A percentile compares a stretch with the other conserved stretches of the same genome.
Conservation (phyloP, 768 basidiomycete genomes). For the Austroboletus eburneus region DNA sequence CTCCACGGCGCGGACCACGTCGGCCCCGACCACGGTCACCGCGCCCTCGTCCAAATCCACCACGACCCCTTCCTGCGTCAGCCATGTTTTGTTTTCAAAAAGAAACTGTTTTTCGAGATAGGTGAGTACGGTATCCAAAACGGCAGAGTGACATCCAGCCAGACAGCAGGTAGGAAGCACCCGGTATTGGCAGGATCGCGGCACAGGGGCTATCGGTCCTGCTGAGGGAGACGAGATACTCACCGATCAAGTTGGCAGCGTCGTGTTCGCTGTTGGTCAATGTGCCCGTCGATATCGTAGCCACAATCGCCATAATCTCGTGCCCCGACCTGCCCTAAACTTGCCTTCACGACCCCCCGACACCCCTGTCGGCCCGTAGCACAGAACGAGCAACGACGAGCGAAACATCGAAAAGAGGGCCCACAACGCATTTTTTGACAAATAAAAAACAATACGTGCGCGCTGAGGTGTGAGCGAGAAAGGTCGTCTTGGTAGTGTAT, state of each 20-base stretch:
- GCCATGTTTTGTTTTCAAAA: constrained; percentile 51
- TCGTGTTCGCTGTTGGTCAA: constrained; percentile 16
- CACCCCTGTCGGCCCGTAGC: constrained; percentile 11
- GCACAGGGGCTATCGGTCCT: not conserved
- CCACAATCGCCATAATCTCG: not conserved
- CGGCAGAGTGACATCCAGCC: constrained; percentile 47
- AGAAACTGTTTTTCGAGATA: constrained; percentile 26
- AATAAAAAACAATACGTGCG: too few relatives aligned
- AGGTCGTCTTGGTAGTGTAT: not conserved
- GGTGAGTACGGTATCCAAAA: constrained; percentile 39
- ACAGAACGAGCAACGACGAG: not conserved
- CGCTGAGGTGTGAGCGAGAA: too few relatives aligned
- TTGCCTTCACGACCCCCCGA: constrained; percentile 17
- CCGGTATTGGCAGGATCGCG: constrained; percentile 1
- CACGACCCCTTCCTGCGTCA: constrained; percentile 89
- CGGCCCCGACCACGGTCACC: constrained; percentile 63
- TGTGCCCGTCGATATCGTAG: constrained; percentile 7
- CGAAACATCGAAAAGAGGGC: not conserved
- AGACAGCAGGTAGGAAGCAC: not conserved
- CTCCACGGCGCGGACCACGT: constrained; percentile 86
- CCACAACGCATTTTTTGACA: too few relatives aligned
- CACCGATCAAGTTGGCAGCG: constrained; percentile 32
- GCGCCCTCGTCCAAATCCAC: constrained; percentile 85
- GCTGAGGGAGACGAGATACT: constrained; percentile 22
- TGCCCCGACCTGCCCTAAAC: constrained; percentile 29